A percentile compares a stretch with the other conserved stretches of the same genome.
Conservation (phyloP, 805 yeast species). For the Monosporozyma solicola region DNA sequence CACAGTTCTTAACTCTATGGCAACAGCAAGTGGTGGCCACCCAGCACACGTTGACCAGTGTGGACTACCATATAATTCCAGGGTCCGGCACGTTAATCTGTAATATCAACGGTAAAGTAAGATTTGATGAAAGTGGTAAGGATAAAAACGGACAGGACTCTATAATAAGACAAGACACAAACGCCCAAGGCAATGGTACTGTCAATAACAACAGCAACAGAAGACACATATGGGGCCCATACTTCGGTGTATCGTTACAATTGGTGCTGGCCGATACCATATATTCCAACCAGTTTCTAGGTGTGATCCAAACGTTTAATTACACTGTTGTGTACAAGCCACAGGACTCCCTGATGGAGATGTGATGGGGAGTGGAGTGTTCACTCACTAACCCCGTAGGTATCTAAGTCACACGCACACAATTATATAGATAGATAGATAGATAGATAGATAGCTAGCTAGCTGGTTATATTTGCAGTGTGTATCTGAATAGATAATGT, state of each 20-base stretch:
- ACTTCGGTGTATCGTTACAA: constrained; percentile 58
- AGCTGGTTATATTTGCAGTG: no score
- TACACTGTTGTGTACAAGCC: constrained; percentile 59
- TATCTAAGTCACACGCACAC: background rate
- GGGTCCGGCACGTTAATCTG: constrained; percentile 50
- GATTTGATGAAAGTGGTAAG: constrained; percentile 69
- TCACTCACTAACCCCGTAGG: background rate
- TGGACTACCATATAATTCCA: constrained; percentile 60
- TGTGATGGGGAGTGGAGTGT: background rate
- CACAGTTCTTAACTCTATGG: constrained; percentile 26
- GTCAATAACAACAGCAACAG: constrained; percentile 10
- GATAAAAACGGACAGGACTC: constrained; percentile 59
- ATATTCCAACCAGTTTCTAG: constrained; percentile 27
- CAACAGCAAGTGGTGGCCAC: constrained; percentile 33
- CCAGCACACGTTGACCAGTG: constrained; percentile 53
- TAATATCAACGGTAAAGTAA: constrained; percentile 47
- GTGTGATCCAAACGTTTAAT: constrained; percentile 46
- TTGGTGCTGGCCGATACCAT: constrained; percentile 47
- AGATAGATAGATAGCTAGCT: no score
- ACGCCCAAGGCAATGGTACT: constrained; percentile 6
- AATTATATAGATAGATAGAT: background rate
- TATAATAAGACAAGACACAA: constrained; percentile 31
- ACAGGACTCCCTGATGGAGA: constrained; percentile 7
- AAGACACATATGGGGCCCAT: constrained; percentile 56
- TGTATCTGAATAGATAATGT: no score